These are phyloP conservation scores for Alternaria sp. DNA, from an alignment of 2,329 filamentous ascomycete species.

Conservation along the genomic window DNA sequence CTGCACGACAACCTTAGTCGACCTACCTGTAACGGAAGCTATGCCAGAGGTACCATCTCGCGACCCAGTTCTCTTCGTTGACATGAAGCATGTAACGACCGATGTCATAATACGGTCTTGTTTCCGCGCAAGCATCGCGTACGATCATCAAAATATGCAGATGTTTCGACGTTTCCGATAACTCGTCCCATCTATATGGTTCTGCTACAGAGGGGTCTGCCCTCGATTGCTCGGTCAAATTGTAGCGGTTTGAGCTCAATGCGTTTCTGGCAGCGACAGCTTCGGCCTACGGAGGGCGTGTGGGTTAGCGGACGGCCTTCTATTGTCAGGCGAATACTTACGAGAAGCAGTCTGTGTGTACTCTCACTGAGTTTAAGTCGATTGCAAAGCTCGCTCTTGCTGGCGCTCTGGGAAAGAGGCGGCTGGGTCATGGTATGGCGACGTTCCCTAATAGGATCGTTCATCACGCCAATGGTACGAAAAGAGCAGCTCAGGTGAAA, in stretches of 20 bases:
- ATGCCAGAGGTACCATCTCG: constrained; percentile 60
- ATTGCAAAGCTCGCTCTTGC: constrained; percentile 53
- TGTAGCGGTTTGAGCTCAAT: constrained; percentile 48
- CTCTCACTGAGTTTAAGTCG: constrained; percentile 51
- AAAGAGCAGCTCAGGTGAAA: neutral
- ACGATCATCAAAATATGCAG: constrained; percentile 53
- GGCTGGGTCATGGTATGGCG: constrained; percentile 20
- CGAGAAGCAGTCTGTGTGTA: constrained; percentile 55
- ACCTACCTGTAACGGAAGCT: constrained; percentile 54
- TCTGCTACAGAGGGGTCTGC: constrained; percentile 35
- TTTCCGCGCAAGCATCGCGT: constrained; percentile 46
- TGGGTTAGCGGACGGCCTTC: constrained; percentile 9
- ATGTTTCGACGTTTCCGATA: constrained; percentile 57
- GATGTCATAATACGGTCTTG: constrained; percentile 50
- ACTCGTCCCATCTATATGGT: constrained; percentile 56
- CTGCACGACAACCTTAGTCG: no score
- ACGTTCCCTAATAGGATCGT: neutral
- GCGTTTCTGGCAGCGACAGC: constrained; percentile 51
- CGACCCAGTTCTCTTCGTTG: constrained; percentile 57
- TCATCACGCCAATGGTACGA: neutral
- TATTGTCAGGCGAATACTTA: constrained; percentile 28
- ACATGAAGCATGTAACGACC: constrained; percentile 51
- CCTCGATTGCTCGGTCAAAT: constrained; percentile 48
- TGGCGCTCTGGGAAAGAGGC: constrained; percentile 53
- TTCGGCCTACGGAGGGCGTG: constrained; percentile 46